Percentiles rank a stretch among this genome's conserved stretches.
phyloP scores from a whole-genome alignment of 306 rosid species.

The Oxytropis ochrocephala region DNA sequence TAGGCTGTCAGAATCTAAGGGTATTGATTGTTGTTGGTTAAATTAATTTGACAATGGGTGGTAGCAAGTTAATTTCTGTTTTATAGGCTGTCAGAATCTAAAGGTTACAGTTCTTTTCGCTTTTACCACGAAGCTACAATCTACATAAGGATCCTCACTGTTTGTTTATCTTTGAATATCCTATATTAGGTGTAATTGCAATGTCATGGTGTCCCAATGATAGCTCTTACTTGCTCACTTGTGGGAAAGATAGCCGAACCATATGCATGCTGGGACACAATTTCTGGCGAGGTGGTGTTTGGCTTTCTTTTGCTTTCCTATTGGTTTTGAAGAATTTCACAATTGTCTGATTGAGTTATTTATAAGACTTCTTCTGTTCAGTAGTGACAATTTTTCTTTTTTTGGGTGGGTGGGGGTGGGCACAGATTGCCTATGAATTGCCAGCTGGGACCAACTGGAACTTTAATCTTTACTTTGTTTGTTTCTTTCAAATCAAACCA shows the following conservation, averaged over 20 bases:
- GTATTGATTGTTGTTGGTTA: too few species aligned
- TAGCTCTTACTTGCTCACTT: conserved; percentile 78
- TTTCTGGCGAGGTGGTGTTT: conserved; percentile 68
- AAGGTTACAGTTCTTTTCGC: not conserved
- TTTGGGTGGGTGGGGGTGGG: not conserved
- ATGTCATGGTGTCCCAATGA: conserved; percentile 95
- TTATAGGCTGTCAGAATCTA: not conserved
- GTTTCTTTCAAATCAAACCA: too few species aligned
- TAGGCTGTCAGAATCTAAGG: too few species aligned
- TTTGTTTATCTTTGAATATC: conserved; percentile 19
- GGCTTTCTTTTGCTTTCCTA: not conserved
- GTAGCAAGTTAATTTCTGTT: not conserved
- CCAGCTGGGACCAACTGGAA: conserved; percentile 92
- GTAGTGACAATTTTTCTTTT: not conserved
- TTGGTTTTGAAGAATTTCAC: conserved; percentile 1
- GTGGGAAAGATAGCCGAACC: conserved; percentile 91
- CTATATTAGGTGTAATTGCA: conserved; percentile 73
- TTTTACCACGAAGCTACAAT: not conserved
- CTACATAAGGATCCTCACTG: not conserved
- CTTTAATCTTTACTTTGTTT: too few species aligned
- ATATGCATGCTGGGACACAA: conserved; percentile 87
- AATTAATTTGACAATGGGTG: too few species aligned
- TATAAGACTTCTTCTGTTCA: not conserved
- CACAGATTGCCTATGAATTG: conserved; percentile 77
- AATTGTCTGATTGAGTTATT: not conserved